Conservation (phyloP, 176 grass and related monocot species). For the Hordeum vulgare region MorexV3_pseudomolecules_assembly NC_058520.1:311162722-311163221, state of each 20-base stretch:
- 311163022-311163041: constrained; percentile 37
- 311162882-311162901: neutral
- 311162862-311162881: neutral
- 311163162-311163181: neutral
- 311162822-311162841: constrained; percentile 29
- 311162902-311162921: neutral
- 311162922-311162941: neutral
- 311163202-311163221: neutral
- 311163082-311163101: constrained; percentile 40
- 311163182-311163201: neutral
- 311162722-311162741: neutral
- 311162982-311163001: constrained; percentile 4
- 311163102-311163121: constrained; percentile 33
- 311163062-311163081: constrained; percentile 39
- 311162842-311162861: neutral
- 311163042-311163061: constrained; percentile 35
- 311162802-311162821: constrained; percentile 24
- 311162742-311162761: constrained; percentile 30
- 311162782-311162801: neutral
- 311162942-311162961: neutral
- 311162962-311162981: neutral
- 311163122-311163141: constrained; percentile 14
- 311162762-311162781: constrained; percentile 20
- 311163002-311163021: constrained; percentile 21
- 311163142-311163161: constrained; percentile 4